Base-by-base conservation (phyloP, 2,329 filamentous ascomycete genomes). In the Coniochaeta sp. region DNA sequence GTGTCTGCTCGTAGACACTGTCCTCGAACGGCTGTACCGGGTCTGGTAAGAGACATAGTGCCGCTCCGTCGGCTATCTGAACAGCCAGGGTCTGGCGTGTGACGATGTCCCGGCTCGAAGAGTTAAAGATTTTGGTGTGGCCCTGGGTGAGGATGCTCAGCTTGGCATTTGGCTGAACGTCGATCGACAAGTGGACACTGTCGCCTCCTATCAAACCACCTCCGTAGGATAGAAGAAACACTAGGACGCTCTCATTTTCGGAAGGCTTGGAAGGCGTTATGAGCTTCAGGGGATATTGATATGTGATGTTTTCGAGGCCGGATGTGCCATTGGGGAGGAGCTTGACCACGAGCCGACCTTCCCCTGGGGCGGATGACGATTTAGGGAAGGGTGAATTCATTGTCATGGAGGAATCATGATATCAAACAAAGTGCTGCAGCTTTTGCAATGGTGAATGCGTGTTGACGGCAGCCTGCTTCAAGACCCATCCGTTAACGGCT, bases 111-210 rank as follows among this genome's bases (percentile, higher is more conserved):
- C 70, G 70, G 51, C 74, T 71, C 47, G 80, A 67, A 1, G 90
- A 87, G 65, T 94, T 95, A 79, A 96, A 97, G 60, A 99, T 84
- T 72, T 97, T 99, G 54, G 94, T 97, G 69, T 91, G 90, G 50
- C 92, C 92, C 73, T 85, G 82, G 1, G 82, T 86, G 54, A 81
- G 79, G 31, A 85, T 70, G 59, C 76, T 82, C 51, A 96, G 79
- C 54, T 83, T 85, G 4, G 89, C 85, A 2, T 72, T 70, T 3
- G 75, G 60, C 10, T 81, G 79, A 47, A 96, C 74, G 9, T 78
- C 76, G 55, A 96, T 79, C 18, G 75, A 73, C 24, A 99, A 79
- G 61, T 85, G 76, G 66, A 97, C 86, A 57, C 81, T 76, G 67
- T 99, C 94, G 38, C 91, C 91, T 12, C 87, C 89, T 1, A 99